These are phyloP conservation scores for Kodamaea anthophila DNA, from an alignment of 1,139 yeast species.

Conservation along the genomic window DNA sequence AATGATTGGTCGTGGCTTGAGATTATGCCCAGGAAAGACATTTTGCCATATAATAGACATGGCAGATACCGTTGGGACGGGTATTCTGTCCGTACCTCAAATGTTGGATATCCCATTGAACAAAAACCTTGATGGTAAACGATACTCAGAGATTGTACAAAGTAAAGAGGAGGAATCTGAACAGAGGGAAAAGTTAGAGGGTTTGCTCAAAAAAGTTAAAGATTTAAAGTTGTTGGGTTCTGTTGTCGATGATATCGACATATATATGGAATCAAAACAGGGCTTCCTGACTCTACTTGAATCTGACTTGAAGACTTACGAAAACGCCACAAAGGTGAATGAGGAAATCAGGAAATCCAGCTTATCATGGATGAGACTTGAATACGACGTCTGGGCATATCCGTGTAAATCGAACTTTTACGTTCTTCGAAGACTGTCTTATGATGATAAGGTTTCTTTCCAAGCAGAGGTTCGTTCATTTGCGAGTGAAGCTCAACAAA, in stretches of 20 bases:
- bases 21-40: slow-evolving; percentile 55
- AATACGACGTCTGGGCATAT: slow-evolving; percentile 29
- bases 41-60: slow-evolving; percentile 75
- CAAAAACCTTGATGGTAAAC: slow-evolving; percentile 23
- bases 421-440: slow-evolving; percentile 1
- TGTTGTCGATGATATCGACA: slow-evolving; percentile 12
- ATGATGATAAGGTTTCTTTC: slow-evolving; percentile 10
- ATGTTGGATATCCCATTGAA: slow-evolving; percentile 36
- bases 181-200: slow-evolving; percentile 13
- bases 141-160: slow-evolving; percentile 25
- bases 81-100: slow-evolving; percentile 54
- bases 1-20: slow-evolving; percentile 88
- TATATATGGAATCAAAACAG: slow-evolving; percentile 25
- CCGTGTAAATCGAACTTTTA: slow-evolving; percentile 8
- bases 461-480: slow-evolving; percentile 14
- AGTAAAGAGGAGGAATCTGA: slow-evolving; percentile 20
- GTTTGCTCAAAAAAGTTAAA: slow-evolving; percentile 12
- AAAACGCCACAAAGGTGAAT: slow-evolving; percentile 11
- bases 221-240: slow-evolving; percentile 10
- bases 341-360: slow-evolving; percentile 12
- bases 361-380: slow-evolving; percentile 26
- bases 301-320: slow-evolving; percentile 11
- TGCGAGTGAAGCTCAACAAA: slow-evolving; percentile 7
- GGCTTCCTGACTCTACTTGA: too few species aligned
- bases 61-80: slow-evolving; percentile 55